Percentiles rank a stretch among this genome's conserved stretches.
phyloP scores from a whole-genome alignment of 2,329 filamentous ascomycete species.

The Ophiostoma sp. region DNA sequence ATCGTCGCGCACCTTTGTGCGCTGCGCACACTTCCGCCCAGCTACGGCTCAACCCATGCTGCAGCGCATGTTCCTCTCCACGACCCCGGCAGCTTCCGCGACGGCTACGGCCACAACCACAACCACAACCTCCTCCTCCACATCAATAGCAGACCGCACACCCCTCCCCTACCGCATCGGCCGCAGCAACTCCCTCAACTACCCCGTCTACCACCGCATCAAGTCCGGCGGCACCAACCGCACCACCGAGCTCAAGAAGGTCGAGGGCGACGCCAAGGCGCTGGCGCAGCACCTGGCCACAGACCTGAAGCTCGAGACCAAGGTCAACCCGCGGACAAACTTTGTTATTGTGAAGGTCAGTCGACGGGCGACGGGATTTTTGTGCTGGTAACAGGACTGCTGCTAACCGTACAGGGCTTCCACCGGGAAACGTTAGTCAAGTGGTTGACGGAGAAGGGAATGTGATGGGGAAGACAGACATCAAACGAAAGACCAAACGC shows the following conservation, averaged over 20 bases:
- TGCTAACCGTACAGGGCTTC: conserved; percentile 18
- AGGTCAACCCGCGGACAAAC: conserved; percentile 61
- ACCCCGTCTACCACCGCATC: conserved; percentile 73
- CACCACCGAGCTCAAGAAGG: conserved; percentile 73
- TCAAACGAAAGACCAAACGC: neutral
- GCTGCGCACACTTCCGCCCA: neutral
- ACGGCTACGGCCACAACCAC: neutral
- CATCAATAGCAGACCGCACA: conserved; percentile 23
- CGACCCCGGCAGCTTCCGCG: neutral
- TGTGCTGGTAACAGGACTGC: too few relatives aligned
- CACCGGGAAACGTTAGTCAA: conserved; percentile 27
- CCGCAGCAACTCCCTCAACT: conserved; percentile 68
- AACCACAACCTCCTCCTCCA: conserved; percentile 8
- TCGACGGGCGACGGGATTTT: neutral
- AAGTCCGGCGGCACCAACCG: conserved; percentile 76
- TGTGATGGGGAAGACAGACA: conserved; percentile 20
- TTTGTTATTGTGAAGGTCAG: conserved; percentile 73
- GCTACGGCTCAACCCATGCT: neutral
- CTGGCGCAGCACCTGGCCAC: conserved; percentile 64
- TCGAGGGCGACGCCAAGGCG: conserved; percentile 68
- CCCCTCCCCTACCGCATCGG: conserved; percentile 62
- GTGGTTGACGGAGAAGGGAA: conserved; percentile 30
- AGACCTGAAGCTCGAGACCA: conserved; percentile 57
- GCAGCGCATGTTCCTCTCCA: conserved; percentile 19
- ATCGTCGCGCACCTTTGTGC: neutral